phyloP scores from a whole-genome alignment of 148 eudicot genomes.

The Rhododendron williamsianum region DNA sequence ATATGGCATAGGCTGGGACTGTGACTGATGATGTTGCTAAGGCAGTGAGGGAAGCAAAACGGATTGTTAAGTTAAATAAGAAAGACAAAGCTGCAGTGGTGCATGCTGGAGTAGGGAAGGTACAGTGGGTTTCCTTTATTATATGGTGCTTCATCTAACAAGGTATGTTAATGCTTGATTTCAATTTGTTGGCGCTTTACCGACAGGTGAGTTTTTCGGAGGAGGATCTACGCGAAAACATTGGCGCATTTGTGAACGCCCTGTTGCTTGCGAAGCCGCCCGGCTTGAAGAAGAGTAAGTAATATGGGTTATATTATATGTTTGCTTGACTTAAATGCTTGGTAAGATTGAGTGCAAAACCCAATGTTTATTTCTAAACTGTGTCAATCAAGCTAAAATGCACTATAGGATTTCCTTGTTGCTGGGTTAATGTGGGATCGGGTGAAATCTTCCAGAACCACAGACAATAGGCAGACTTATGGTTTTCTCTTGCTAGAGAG shows the following conservation, averaged over 20 bases:
- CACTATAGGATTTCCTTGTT: neutral
- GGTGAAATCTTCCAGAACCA: neutral
- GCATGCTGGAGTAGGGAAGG: slow-evolving; percentile 95
- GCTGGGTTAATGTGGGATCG: neutral
- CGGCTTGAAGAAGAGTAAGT: slow-evolving; percentile 92
- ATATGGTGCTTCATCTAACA: neutral
- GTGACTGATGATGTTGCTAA: slow-evolving; percentile 67
- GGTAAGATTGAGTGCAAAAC: neutral
- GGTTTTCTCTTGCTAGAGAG: neutral
- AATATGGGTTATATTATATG: neutral
- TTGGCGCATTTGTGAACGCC: slow-evolving; percentile 89
- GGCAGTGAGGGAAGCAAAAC: slow-evolving; percentile 76
- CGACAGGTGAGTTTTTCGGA: slow-evolving; percentile 65
- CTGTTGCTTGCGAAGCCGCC: slow-evolving; percentile 91
- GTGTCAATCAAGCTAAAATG: neutral
- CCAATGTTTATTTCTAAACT: neutral
- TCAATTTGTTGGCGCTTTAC: neutral
- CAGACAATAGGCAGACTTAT: neutral
- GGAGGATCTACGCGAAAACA: slow-evolving; percentile 72
- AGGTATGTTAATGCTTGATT: neutral
- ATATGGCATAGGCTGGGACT: slow-evolving; percentile 59
- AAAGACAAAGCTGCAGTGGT: slow-evolving; percentile 82
- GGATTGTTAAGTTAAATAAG: slow-evolving; percentile 62
- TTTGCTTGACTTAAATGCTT: neutral
- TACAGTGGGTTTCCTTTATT: slow-evolving; percentile 18